These are phyloP conservation scores for Mycotypha africana DNA, from an alignment of 371 early-diverging fungal genomes.

Conservation along the genomic window DNA sequence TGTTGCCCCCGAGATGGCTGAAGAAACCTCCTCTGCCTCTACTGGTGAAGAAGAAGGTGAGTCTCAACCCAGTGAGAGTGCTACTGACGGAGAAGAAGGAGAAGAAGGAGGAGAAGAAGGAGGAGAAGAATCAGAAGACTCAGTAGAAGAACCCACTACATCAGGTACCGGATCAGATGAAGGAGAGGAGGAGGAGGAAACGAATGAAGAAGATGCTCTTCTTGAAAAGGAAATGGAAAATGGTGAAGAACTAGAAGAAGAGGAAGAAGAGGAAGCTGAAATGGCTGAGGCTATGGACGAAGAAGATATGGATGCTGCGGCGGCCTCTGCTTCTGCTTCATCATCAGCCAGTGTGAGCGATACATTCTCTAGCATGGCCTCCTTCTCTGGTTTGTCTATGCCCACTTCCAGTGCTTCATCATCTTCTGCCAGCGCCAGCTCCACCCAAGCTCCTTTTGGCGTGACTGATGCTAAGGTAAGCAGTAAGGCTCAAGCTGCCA, in stretches of 20 bases:
- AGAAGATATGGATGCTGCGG: not conserved
- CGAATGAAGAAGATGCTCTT: not conserved
- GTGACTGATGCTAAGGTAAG: not conserved
- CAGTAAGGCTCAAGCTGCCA: slow-evolving; percentile 1
- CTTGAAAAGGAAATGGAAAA: not conserved
- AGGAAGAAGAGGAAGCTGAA: not conserved
- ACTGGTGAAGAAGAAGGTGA: too few relatives aligned
- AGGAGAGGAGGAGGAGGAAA: not conserved
- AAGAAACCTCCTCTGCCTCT: not conserved
- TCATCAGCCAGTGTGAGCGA: too few relatives aligned
- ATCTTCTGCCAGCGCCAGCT: too few relatives aligned
- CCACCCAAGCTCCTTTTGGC: too few relatives aligned
- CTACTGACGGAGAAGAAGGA: not conserved
- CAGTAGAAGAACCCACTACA: not conserved
- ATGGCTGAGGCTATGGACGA: not conserved
- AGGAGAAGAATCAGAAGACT: not conserved
- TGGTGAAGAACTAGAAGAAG: not conserved
- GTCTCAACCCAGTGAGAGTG: too few relatives aligned
- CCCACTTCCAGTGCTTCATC: too few relatives aligned
- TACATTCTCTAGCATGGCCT: too few relatives aligned
- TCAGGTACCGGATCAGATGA: too few relatives aligned
- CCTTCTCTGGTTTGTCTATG: too few relatives aligned
- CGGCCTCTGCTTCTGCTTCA: slow-evolving; percentile 5
- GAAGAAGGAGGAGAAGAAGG: not conserved
- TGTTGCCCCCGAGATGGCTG: not conserved